Conservation (phyloP, 805 yeast genomes). For the Starmerella asiatica region DNA sequence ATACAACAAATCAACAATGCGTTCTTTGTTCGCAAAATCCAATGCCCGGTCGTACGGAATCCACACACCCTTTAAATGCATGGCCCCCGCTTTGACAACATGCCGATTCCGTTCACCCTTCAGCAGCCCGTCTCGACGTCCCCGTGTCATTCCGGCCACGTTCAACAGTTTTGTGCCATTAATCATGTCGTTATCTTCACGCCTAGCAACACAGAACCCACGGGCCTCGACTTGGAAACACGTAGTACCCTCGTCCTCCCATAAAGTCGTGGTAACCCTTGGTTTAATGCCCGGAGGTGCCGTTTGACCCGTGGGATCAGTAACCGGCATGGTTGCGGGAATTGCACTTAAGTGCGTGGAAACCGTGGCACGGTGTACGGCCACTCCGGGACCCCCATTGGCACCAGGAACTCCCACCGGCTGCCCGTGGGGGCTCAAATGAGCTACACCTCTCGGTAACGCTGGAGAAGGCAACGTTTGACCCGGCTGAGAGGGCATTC, state of each 20-base stretch:
- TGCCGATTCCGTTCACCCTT: slow-evolving; percentile 65
- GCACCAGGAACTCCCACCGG: slow-evolving; percentile 10
- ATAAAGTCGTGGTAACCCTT: slow-evolving; percentile 67
- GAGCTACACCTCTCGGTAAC: slow-evolving; percentile 3
- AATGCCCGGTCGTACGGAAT: slow-evolving; percentile 74
- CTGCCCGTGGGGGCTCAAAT: slow-evolving; percentile 1
- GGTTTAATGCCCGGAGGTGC: slow-evolving; percentile 35
- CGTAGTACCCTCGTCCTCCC: slow-evolving; percentile 79
- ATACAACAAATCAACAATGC: slow-evolving; percentile 51
- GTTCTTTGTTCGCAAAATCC: slow-evolving; percentile 69
- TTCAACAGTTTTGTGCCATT: slow-evolving; percentile 73
- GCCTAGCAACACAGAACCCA: slow-evolving; percentile 64
- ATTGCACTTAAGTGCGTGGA: slow-evolving; percentile 17
- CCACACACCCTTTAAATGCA: slow-evolving; percentile 86
- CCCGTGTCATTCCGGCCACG: slow-evolving; percentile 79
- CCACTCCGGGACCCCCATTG: background rate
- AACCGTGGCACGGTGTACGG: slow-evolving; percentile 16
- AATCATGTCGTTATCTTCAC: slow-evolving; percentile 76
- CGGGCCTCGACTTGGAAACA: slow-evolving; percentile 79
- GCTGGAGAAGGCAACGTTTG: slow-evolving; percentile 10
- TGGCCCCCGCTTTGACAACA: slow-evolving; percentile 74
- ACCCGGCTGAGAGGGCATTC: slow-evolving; percentile 1
- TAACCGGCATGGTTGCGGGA: slow-evolving; percentile 22
- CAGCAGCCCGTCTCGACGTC: slow-evolving; percentile 71
- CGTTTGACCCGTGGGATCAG: slow-evolving; percentile 30